These are phyloP conservation scores for Leptographium lundbergii DNA, from an alignment of 2,329 filamentous ascomycete species.

Conservation along the genomic window DNA sequence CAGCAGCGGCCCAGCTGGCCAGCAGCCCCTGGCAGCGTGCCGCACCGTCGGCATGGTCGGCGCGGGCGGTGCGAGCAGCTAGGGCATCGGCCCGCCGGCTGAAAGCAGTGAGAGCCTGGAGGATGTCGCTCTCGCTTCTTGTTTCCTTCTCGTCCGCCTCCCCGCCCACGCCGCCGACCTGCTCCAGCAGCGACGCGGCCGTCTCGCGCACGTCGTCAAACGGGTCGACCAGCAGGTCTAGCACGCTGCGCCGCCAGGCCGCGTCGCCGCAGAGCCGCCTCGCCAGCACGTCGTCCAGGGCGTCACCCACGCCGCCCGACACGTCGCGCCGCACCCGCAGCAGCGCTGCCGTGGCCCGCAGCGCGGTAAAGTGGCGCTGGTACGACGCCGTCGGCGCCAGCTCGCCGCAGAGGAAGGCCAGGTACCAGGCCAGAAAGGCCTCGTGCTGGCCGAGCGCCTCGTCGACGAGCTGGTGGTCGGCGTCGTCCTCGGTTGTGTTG, in stretches of 20 bases:
- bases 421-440: conserved; percentile 62
- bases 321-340: conserved; percentile 55
- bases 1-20: conserved; percentile 37
- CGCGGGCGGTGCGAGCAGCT: conserved; percentile 62
- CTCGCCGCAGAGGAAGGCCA: conserved; percentile 59
- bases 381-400: conserved; percentile 75
- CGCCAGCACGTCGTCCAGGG: conserved; percentile 15
- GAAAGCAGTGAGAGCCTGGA: conserved; percentile 30
- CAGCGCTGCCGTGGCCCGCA: conserved; percentile 59
- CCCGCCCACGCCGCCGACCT: conserved; percentile 23
- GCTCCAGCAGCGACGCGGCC: conserved; percentile 36
- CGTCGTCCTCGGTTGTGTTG: neutral
- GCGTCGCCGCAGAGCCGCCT: conserved; percentile 23
- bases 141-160: neutral
- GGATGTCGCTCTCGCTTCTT: neutral
- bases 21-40: conserved; percentile 64
- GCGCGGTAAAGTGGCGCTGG: conserved; percentile 70
- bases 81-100: conserved; percentile 39
- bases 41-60: conserved; percentile 85
- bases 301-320: conserved; percentile 15
- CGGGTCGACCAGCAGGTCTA: conserved; percentile 75
- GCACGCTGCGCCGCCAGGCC: conserved; percentile 48
- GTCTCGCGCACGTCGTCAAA: conserved; percentile 78
- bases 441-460: conserved; percentile 34
- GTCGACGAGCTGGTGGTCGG: conserved; percentile 2